Percentiles rank a stretch among this genome's conserved stretches.
Conservation (phyloP, 345 rosid genomes). For the Eucalyptus marginata region DNA sequence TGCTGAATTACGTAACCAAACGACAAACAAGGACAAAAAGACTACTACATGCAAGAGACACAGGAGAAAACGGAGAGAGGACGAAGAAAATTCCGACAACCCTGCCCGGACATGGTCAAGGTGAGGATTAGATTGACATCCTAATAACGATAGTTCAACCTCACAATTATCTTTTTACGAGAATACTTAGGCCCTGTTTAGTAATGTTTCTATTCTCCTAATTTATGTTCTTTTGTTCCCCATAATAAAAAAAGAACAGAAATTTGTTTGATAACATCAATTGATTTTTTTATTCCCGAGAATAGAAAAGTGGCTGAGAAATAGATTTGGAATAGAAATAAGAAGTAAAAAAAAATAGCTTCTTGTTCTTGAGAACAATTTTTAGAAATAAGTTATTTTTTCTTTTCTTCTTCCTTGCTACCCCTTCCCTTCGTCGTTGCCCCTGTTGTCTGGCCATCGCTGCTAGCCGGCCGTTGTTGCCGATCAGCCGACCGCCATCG, state of each 20-base stretch:
- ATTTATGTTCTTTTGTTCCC: too few species aligned
- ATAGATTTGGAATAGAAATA: accelerated
- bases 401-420: too few species aligned
- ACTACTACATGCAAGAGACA: neutral
- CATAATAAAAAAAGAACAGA: too few species aligned
- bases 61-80: neutral
- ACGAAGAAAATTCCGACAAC: neutral
- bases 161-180: neutral
- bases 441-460: accelerated
- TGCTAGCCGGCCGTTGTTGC: accelerated
- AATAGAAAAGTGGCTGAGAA: accelerated
- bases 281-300: too few species aligned
- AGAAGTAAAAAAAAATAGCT: accelerated
- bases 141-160: neutral
- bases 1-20: neutral
- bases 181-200: accelerated
- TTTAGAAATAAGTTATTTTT: too few species aligned
- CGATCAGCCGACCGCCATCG: too few species aligned
- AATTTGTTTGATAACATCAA: accelerated
- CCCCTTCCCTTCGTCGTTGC: too few species aligned
- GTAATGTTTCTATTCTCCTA: too few species aligned
- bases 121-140: neutral
- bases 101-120: neutral
- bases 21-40: neutral
- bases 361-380: accelerated